Percentiles rank a stretch among this genome's conserved stretches.
Conservation (phyloP, 2,329 filamentous ascomycete genomes). For the Rasamsonia emersonii region DNA sequence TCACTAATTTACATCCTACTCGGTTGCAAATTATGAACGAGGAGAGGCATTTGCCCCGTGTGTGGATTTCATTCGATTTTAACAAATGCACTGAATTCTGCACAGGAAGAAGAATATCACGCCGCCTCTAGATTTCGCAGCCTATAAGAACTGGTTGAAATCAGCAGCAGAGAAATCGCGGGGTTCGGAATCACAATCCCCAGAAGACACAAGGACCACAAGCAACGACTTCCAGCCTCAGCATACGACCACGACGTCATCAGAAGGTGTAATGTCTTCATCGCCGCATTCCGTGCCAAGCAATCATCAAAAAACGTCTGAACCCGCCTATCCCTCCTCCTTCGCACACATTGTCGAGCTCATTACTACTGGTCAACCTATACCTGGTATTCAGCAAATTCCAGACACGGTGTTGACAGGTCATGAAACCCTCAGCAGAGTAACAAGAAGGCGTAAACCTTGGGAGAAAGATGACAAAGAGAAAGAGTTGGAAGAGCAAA, state of each 20-base stretch:
- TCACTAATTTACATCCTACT: background rate
- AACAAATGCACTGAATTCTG: conserved; percentile 1
- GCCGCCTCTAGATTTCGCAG: conserved; percentile 52
- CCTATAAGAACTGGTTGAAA: conserved; percentile 58
- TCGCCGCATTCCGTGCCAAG: conserved; percentile 6
- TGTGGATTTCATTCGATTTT: background rate
- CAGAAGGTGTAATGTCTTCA: conserved; percentile 5
- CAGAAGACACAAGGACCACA: background rate
- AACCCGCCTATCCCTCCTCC: conserved; percentile 64
- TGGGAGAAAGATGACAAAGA: conserved; percentile 60
- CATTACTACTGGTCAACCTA: conserved; percentile 70
- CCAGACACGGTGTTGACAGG: conserved; percentile 68
- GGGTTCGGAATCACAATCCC: conserved; percentile 2
- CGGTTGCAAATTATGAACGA: background rate
- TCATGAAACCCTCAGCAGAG: conserved; percentile 51
- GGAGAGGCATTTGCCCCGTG: too few relatives aligned
- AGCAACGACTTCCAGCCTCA: conserved; percentile 5
- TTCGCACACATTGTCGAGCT: conserved; percentile 82
- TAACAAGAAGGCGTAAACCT: conserved; percentile 55
- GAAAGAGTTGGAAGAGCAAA: conserved; percentile 3
- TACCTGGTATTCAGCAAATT: conserved; percentile 82
- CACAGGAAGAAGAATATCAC: conserved; percentile 29
- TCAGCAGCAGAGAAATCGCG: conserved; percentile 6
- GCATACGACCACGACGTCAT: conserved; percentile 5
- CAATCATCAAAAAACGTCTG: conserved; percentile 32